A percentile compares a stretch with the other conserved stretches of the same genome.
phyloP scores from a whole-genome alignment of 331 rosid genomes.

The Rosa hybrid region DNA sequence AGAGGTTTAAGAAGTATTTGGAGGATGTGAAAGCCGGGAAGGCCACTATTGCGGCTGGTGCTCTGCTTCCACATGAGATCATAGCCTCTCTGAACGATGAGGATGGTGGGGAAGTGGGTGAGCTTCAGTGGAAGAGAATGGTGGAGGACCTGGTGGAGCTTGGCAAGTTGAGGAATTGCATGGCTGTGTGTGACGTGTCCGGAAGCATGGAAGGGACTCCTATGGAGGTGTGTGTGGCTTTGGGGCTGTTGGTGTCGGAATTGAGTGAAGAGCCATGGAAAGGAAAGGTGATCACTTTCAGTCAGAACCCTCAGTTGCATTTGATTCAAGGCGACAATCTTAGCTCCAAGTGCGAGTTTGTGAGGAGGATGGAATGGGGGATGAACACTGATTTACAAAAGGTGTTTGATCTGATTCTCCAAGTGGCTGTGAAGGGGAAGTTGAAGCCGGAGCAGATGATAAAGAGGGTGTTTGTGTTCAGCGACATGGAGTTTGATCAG shows the following conservation, averaged over 20 bases:
- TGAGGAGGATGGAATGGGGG: background rate
- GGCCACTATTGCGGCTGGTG: conserved; percentile 16
- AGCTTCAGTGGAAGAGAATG: conserved; percentile 24
- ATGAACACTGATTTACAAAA: conserved; percentile 4
- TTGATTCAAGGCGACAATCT: background rate
- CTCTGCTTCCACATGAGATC: conserved; percentile 22
- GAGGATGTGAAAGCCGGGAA: conserved; percentile 2
- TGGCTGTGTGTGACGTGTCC: conserved; percentile 7
- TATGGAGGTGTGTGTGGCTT: background rate
- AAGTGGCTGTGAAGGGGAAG: background rate
- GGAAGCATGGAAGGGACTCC: conserved; percentile 12
- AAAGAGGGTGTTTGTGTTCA: background rate
- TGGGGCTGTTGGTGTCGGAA: conserved; percentile 2
- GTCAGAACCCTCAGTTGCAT: background rate
- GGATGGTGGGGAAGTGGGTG: background rate
- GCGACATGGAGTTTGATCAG: background rate
- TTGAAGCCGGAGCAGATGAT: background rate
- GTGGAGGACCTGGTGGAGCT: background rate
- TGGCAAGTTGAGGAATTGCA: conserved; percentile 8
- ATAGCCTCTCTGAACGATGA: background rate
- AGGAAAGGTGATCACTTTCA: conserved; percentile 12
- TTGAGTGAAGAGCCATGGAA: background rate
- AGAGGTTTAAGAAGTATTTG: conserved; percentile 11
- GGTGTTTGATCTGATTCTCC: conserved; percentile 4
- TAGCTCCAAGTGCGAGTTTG: background rate